Percentiles rank a stretch among this genome's conserved stretches.
Evolutionary conservation across 371 early-diverging fungal genomes (phyloP).

Genomic region (Mortierella sp.): DNA sequence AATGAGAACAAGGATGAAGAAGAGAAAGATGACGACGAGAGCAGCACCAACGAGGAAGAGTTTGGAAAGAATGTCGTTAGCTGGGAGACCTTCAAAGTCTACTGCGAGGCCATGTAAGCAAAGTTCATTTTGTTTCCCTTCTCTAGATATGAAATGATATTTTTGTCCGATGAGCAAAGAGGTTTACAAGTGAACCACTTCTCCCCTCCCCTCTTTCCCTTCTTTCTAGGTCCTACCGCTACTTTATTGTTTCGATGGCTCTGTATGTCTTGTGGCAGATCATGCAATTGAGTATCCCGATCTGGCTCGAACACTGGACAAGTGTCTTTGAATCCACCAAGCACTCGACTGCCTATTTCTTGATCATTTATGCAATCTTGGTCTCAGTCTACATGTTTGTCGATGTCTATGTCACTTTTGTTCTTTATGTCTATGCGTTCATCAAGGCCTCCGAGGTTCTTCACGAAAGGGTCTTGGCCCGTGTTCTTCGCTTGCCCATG

Average conservation of each 20-base stretch:
- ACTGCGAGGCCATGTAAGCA: constrained; percentile 3
- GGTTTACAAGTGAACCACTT: too few species aligned
- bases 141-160: too few species aligned
- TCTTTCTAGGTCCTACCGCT: constrained; percentile 8
- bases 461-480: constrained; percentile 1
- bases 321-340: constrained; percentile 15
- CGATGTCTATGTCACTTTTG: neutral
- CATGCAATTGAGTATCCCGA: constrained; percentile 40
- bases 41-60: neutral
- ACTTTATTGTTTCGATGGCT: neutral
- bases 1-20: constrained; percentile 40
- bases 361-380: constrained; percentile 36
- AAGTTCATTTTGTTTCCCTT: neutral
- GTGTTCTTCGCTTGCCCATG: constrained; percentile 18
- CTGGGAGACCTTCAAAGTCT: neutral
- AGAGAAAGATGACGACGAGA: neutral
- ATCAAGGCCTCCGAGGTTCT: constrained; percentile 14
- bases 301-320: constrained; percentile 71
- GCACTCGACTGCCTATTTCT: constrained; percentile 53
- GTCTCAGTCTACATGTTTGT: constrained; percentile 15
- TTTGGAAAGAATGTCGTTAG: too few species aligned
- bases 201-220: too few species aligned
- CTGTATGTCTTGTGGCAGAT: constrained; percentile 3
- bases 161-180: too few species aligned
- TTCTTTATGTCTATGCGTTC: neutral